Conservation (phyloP, 2,329 filamentous ascomycete genomes). For the Polytolypa hystricis region DNA sequence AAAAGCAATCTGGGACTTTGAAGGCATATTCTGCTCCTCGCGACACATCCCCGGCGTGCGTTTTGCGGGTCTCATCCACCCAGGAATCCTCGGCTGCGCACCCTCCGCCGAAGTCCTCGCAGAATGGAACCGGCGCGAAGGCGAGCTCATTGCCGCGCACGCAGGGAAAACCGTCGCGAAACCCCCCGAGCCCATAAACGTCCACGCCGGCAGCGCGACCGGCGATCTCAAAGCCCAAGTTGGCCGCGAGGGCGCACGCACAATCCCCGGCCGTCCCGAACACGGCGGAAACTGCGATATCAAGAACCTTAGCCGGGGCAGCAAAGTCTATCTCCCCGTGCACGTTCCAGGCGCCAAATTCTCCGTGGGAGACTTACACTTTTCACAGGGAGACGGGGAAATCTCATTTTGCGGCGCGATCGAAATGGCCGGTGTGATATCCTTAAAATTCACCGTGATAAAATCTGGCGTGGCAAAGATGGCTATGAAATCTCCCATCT, state of each 20-base stretch:
- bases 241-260: slow-evolving; percentile 67
- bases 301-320: slow-evolving; percentile 70
- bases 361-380: slow-evolving; percentile 79
- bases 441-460: slow-evolving; percentile 79
- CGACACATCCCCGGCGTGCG: slow-evolving; percentile 79
- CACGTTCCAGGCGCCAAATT: slow-evolving; percentile 83
- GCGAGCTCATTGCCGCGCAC: slow-evolving; percentile 59
- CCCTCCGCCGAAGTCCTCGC: slow-evolving; percentile 66
- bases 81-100: slow-evolving; percentile 81
- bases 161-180: slow-evolving; percentile 60
- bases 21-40: slow-evolving; percentile 70
- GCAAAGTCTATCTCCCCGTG: slow-evolving; percentile 76
- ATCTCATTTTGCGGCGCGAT: slow-evolving; percentile 85
- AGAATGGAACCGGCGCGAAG: slow-evolving; percentile 76
- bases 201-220: slow-evolving; percentile 56
- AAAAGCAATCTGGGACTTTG: slow-evolving; percentile 68
- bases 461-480: slow-evolving; percentile 66
- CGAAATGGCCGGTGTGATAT: slow-evolving; percentile 88
- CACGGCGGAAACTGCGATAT: slow-evolving; percentile 89
- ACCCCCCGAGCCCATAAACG: slow-evolving; percentile 60
- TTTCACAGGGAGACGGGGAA: slow-evolving; percentile 80
- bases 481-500: slow-evolving; percentile 72
- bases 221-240: slow-evolving; percentile 53
- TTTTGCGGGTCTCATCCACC: slow-evolving; percentile 82
- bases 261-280: slow-evolving; percentile 64